Evolutionary conservation across 2,329 filamentous ascomycete genomes (phyloP).

Genomic region (Exophiala xenobiotica): DNA sequence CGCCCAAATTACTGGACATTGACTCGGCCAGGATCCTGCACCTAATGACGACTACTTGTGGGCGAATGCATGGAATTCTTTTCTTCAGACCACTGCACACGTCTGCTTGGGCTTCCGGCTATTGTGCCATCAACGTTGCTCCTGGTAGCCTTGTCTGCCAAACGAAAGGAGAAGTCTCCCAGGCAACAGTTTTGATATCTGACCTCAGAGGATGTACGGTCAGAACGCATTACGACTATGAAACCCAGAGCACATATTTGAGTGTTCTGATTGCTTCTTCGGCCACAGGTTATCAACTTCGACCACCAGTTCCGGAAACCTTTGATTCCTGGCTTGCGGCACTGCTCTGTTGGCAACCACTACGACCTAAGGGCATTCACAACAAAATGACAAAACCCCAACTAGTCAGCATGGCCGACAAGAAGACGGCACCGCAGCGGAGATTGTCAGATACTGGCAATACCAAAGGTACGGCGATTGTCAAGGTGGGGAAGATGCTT

Average conservation of each 20-base stretch:
- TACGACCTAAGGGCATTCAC: constrained; percentile 50
- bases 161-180: constrained; percentile 49
- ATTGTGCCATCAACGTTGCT: constrained; percentile 53
- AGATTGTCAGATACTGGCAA: constrained; percentile 49
- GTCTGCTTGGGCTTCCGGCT: constrained; percentile 49
- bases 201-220: constrained; percentile 52
- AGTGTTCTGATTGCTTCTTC: constrained; percentile 50
- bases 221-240: constrained; percentile 48
- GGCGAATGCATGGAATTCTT: constrained; percentile 54
- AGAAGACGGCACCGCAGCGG: constrained; percentile 44
- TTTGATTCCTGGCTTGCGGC: constrained; percentile 54
- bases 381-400: constrained; percentile 53
- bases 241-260: constrained; percentile 47
- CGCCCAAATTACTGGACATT: constrained; percentile 42
- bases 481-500: constrained; percentile 90
- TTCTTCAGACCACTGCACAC: constrained; percentile 47
- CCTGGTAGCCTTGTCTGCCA: constrained; percentile 52
- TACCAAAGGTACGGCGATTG: constrained; percentile 74
- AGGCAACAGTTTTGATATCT: constrained; percentile 49
- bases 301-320: constrained; percentile 51
- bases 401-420: constrained; percentile 44
- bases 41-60: constrained; percentile 53
- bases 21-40: constrained; percentile 51
- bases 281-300: constrained; percentile 47
- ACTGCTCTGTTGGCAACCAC: constrained; percentile 53